Conservation (phyloP, 495 filamentous ascomycete species). For the Mytilinidion resinicola region DNA sequence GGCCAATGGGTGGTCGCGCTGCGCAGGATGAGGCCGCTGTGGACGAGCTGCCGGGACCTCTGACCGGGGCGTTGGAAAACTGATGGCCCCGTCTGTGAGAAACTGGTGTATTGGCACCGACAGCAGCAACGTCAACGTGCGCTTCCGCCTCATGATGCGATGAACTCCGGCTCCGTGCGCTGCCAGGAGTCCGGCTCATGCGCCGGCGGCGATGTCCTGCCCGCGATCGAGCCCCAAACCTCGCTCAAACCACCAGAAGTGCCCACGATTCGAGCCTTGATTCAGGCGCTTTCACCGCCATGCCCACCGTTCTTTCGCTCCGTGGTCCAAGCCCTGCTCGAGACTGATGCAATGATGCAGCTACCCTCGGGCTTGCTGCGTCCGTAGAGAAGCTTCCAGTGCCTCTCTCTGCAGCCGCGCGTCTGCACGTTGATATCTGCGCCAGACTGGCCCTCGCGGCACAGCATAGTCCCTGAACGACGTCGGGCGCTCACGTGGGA, state of each 20-base stretch:
- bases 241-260: conserved; percentile 22
- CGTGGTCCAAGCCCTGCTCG: no score
- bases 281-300: conserved; percentile 30
- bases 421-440: neutral
- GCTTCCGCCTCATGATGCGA: conserved; percentile 1
- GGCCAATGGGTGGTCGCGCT: neutral
- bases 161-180: conserved; percentile 24
- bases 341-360: no score
- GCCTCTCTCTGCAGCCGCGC: no score
- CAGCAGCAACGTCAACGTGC: conserved; percentile 11
- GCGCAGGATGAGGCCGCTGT: conserved; percentile 8
- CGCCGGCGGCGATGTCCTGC: conserved; percentile 24
- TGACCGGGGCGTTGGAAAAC: conserved; percentile 28
- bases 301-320: no score
- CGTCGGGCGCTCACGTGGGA: conserved; percentile 19
- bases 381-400: no score
- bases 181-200: conserved; percentile 23
- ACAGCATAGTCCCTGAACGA: conserved; percentile 8
- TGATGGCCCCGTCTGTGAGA: conserved; percentile 12
- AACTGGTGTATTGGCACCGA: neutral
- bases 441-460: conserved; percentile 2
- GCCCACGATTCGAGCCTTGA: conserved; percentile 21
- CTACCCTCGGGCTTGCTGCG: no score
- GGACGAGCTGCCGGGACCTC: conserved; percentile 24
- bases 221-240: conserved; percentile 26